Conservation (phyloP, 192 early-diverging fungal genomes). For the Funneliformis mosseae region DNA sequence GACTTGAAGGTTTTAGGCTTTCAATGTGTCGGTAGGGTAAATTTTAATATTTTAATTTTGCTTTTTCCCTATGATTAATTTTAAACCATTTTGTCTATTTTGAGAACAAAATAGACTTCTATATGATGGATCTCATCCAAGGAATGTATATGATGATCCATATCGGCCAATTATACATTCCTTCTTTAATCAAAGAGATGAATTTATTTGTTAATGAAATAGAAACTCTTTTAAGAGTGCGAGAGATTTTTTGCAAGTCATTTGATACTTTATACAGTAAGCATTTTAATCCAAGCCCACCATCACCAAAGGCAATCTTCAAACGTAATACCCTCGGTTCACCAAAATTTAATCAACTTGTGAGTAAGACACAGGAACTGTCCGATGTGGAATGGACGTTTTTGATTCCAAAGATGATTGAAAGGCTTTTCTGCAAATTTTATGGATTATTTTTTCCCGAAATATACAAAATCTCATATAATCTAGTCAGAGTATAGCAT, state of each 20-base stretch:
- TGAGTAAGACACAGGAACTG: slow-evolving; percentile 24
- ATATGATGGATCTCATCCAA: slow-evolving; percentile 24
- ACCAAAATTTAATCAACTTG: slow-evolving; percentile 21
- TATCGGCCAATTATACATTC: slow-evolving; percentile 16
- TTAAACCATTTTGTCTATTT: background rate
- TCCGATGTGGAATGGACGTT: slow-evolving; percentile 20
- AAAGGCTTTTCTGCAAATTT: too few relatives aligned
- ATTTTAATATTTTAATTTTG: slow-evolving; percentile 2
- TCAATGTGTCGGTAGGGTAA: slow-evolving; percentile 14
- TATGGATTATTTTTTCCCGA: too few relatives aligned
- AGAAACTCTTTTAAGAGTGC: slow-evolving; percentile 21
- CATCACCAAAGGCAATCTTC: slow-evolving; percentile 19
- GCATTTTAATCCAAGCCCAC: slow-evolving; percentile 2
- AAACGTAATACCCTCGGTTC: slow-evolving; percentile 29
- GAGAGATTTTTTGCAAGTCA: slow-evolving; percentile 30
- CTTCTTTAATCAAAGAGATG: slow-evolving; percentile 28
- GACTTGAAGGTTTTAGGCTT: background rate
- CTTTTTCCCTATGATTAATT: too few relatives aligned
- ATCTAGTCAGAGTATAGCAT: too few relatives aligned
- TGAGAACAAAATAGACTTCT: slow-evolving; percentile 22
- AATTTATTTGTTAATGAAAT: slow-evolving; percentile 20
- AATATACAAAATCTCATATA: too few relatives aligned
- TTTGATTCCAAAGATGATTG: too few relatives aligned
- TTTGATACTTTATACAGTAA: slow-evolving; percentile 1
- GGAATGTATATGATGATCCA: slow-evolving; percentile 28